Evolutionary conservation across 371 early-diverging fungal species (phyloP).

Genomic region (Chytridium lagenaria): DNA sequence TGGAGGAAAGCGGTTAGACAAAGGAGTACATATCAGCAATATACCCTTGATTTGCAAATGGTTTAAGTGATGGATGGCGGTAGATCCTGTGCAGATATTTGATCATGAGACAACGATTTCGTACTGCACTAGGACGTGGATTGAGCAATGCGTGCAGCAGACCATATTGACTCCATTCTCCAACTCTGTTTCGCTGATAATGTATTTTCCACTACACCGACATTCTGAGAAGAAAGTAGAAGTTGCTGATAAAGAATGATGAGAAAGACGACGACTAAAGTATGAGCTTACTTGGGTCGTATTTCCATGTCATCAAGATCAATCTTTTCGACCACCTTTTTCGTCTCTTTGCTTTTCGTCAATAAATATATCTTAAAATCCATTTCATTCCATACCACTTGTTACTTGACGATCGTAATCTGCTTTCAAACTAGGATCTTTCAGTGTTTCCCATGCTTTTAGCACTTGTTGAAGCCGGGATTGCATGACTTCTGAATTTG

Average conservation of each 20-base stretch:
- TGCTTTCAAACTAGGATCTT: neutral
- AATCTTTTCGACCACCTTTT: neutral
- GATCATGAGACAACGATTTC: neutral
- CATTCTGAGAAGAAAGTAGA: neutral
- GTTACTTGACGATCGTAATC: neutral
- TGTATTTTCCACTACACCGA: constrained; percentile 2
- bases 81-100: neutral
- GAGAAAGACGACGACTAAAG: neutral
- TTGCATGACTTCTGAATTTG: neutral
- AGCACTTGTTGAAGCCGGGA: neutral
- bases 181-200: neutral
- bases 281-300: neutral
- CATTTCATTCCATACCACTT: too few relatives aligned
- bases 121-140: neutral
- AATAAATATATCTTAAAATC: too few relatives aligned
- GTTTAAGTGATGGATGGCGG: neutral
- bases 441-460: neutral
- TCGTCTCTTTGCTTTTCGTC: neutral
- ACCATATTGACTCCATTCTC: neutral
- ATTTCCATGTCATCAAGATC: constrained; percentile 13
- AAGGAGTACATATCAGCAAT: neutral
- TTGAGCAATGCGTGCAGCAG: constrained; percentile 6
- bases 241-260: neutral
- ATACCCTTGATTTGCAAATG: neutral
- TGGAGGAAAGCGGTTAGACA: neutral